These are phyloP conservation scores for Skeletonema marinoi DNA, from an alignment of 108 stramenopile genomes.

Conservation along the genomic window DNA sequence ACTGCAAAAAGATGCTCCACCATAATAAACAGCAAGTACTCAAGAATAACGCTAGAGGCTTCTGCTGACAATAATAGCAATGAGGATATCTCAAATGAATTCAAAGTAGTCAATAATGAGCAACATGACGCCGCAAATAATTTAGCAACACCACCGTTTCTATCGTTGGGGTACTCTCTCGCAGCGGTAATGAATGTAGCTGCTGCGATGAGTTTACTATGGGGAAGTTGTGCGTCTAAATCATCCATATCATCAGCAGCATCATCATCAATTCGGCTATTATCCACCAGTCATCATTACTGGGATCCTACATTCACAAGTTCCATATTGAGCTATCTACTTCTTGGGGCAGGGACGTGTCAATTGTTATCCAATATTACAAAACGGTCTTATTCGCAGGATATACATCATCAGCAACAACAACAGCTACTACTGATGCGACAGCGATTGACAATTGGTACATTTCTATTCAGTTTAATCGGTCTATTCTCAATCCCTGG, in stretches of 20 bases:
- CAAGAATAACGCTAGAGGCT: too few relatives aligned
- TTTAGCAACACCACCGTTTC: neutral
- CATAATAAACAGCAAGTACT: too few relatives aligned
- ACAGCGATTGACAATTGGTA: conserved; percentile 27
- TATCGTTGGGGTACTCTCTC: neutral
- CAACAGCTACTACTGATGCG: neutral
- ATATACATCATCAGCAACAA: neutral
- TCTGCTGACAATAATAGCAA: too few relatives aligned
- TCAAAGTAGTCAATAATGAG: too few relatives aligned
- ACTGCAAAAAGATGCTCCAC: too few relatives aligned
- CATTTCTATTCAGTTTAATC: conserved; percentile 23
- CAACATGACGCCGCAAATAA: too few relatives aligned
- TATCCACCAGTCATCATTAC: neutral
- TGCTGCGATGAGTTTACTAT: conserved; percentile 1
- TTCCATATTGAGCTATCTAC: conserved; percentile 23
- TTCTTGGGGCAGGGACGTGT: conserved; percentile 27
- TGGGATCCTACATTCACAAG: conserved; percentile 28
- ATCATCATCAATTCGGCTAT: neutral
- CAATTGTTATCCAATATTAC: conserved; percentile 29
- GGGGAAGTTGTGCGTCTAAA: neutral
- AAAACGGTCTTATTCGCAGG: conserved; percentile 4
- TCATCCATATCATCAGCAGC: neutral
- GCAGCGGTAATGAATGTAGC: neutral
- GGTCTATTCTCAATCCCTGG: conserved; percentile 34
- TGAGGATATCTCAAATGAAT: too few relatives aligned